Conservation (phyloP, 75 land plant genomes). For the Pinus tabuliformis region DNA sequence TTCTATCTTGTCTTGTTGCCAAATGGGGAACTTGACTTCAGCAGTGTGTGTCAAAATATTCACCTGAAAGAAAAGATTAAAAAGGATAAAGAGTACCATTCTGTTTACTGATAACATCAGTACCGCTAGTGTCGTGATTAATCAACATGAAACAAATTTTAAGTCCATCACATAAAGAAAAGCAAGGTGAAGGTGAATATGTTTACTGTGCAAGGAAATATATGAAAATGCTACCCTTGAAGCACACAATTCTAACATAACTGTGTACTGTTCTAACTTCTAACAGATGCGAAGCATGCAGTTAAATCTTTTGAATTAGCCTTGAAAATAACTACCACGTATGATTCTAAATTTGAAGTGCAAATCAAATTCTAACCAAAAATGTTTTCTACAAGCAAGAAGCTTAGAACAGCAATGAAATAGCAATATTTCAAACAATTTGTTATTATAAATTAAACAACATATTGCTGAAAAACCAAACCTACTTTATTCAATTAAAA, state of each 20-base stretch:
- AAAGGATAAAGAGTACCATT: not conserved
- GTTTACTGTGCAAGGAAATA: not conserved
- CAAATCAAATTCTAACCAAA: conserved; percentile 1
- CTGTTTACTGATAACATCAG: not conserved
- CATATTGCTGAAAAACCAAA: too few species aligned
- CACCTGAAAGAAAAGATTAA: conserved; percentile 38
- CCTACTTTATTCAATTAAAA: not conserved
- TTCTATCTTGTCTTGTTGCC: conserved; percentile 33
- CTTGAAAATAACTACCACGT: not conserved
- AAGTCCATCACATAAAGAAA: not conserved
- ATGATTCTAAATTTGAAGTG: not conserved
- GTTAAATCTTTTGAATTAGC: not conserved
- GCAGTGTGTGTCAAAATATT: conserved; percentile 66
- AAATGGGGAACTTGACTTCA: conserved; percentile 38
- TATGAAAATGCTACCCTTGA: not conserved
- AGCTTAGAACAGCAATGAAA: not conserved
- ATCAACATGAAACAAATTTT: not conserved
- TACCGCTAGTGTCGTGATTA: not conserved
- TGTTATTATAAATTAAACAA: not conserved
- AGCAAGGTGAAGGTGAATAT: not conserved
- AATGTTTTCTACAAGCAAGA: not conserved
- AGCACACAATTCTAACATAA: not conserved
- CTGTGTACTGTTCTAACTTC: not conserved
- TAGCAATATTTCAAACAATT: not conserved
- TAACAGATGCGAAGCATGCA: not conserved